Base-by-base conservation (phyloP, 2,329 filamentous ascomycete species). In the Trichophyton verrucosum region DNA sequence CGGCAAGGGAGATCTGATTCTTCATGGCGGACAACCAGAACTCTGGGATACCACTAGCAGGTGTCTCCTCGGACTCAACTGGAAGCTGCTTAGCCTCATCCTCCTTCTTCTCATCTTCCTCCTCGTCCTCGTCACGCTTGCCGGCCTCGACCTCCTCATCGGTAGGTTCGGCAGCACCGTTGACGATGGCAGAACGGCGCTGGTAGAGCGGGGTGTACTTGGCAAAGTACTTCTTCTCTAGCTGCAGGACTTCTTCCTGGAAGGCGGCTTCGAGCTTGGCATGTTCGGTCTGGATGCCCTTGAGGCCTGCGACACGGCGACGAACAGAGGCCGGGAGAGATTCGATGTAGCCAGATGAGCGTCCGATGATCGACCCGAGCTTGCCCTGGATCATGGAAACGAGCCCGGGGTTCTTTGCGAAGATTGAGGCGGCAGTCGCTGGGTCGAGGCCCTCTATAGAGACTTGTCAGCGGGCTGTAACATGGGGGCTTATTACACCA, bases 11-110 rank as follows among this genome's bases (percentile, higher is more conserved):
- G 70, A 94, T 85, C 75, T 96, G 92, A 81, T 99, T 99, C 84
- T 99, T 99, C 92, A 99, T 97, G 68, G 95, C 92, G 64, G 92
- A 96, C 58, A 99, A 82, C 94, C 94, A 99, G 83, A 99, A 99
- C 78, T 99, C 94, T 65, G 94, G 94, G 65, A 99, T 96, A 76
- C 94, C 94, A 70, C 85, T 81, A 66, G 87, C 77, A 58, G 73
- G 74, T 42, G 75, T 66, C 57, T 74, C 78, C 60, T 77, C 73
- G 33, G 70, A 71, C 62, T 77, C 74, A 22, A 30, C 24, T 7
- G 55, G 36, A 38, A 78, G 73, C 65, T 82, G 78, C 61, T 78
- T 75, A 53, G 66, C 79, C 65, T 85, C 81, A 59, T 80, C 76
- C 64, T 85, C 78, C 70, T 85, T 81, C 22, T 79, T 79, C 57